Percentiles rank a stretch among this genome's conserved stretches.
Evolutionary conservation across 2,329 filamentous ascomycete species (phyloP).

Genomic region (Kalmusia sp.): DNA sequence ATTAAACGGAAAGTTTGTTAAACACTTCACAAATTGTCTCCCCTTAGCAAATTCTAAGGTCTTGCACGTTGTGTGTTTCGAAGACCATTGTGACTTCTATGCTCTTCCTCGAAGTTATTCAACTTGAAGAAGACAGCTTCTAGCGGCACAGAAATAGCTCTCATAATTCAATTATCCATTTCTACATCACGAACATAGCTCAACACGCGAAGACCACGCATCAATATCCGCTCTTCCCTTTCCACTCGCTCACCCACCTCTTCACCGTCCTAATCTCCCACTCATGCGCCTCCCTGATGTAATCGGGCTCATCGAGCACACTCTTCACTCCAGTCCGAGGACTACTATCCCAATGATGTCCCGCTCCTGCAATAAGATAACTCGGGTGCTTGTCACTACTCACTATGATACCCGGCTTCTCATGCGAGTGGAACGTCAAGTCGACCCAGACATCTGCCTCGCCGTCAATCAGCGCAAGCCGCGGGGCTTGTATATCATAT

Average conservation of each 20-base stretch:
- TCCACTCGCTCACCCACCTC: slow-evolving; percentile 34
- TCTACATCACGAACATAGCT: no score
- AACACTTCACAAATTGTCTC: no score
- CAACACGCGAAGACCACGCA: not conserved
- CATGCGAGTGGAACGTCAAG: slow-evolving; percentile 58
- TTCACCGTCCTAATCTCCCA: slow-evolving; percentile 59
- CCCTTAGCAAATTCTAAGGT: no score
- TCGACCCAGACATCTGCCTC: slow-evolving; percentile 61
- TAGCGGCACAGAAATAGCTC: no score
- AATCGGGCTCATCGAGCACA: slow-evolving; percentile 57
- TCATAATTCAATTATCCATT: no score
- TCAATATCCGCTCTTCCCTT: not conserved
- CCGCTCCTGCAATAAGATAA: slow-evolving; percentile 58
- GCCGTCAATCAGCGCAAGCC: slow-evolving; percentile 61
- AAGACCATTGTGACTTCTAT: no score
- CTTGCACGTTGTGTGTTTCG: no score
- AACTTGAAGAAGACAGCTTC: no score
- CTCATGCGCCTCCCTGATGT: slow-evolving; percentile 58
- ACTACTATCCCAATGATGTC: slow-evolving; percentile 60
- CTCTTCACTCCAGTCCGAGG: slow-evolving; percentile 44
- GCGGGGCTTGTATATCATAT: slow-evolving; percentile 54
- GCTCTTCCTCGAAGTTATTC: no score
- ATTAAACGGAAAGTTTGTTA: no score
- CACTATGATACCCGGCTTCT: slow-evolving; percentile 45
- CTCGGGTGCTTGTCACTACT: slow-evolving; percentile 56